Evolutionary conservation across 179 eudicot genomes (phyloP).

Genomic region (Sideroxylon spinosum): DNA sequence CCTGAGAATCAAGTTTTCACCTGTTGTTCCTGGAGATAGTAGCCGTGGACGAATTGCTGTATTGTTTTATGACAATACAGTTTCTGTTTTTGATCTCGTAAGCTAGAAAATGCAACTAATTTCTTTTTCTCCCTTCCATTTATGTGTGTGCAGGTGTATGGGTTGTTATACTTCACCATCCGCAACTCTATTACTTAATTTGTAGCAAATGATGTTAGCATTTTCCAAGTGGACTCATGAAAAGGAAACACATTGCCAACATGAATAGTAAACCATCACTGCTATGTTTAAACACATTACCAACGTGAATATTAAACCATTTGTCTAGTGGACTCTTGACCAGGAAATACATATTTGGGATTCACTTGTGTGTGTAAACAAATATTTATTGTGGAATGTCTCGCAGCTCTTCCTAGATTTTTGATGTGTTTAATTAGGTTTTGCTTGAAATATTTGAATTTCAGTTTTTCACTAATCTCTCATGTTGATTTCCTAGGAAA

Average conservation of each 20-base stretch:
- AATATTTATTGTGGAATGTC: too few relatives aligned
- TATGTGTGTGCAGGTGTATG: neutral
- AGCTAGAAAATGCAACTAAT: conserved; percentile 25
- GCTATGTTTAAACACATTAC: too few relatives aligned
- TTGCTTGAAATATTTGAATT: too few relatives aligned
- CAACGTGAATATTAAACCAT: too few relatives aligned
- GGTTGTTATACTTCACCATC: neutral
- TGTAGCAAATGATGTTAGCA: neutral
- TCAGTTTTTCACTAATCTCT: too few relatives aligned
- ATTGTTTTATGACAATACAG: conserved; percentile 82
- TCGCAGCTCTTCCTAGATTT: too few relatives aligned
- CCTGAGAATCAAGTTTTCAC: conserved; percentile 91
- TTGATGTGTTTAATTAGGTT: too few relatives aligned
- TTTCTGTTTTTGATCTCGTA: conserved; percentile 93
- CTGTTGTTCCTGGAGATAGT: conserved; percentile 86
- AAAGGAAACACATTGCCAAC: neutral
- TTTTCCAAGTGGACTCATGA: conserved; percentile 4
- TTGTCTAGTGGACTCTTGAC: too few relatives aligned
- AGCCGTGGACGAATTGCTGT: conserved; percentile 96
- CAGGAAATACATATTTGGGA: too few relatives aligned
- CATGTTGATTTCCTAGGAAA: too few relatives aligned
- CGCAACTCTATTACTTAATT: neutral
- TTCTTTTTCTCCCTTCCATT: conserved; percentile 13
- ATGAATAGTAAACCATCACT: neutral
- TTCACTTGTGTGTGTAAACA: too few relatives aligned